Evolutionary conservation across 2,329 filamentous ascomycete genomes (phyloP), one percentile per base, ranked within the genome.

Genomic region (Talaromyces pinophilus): DNA sequence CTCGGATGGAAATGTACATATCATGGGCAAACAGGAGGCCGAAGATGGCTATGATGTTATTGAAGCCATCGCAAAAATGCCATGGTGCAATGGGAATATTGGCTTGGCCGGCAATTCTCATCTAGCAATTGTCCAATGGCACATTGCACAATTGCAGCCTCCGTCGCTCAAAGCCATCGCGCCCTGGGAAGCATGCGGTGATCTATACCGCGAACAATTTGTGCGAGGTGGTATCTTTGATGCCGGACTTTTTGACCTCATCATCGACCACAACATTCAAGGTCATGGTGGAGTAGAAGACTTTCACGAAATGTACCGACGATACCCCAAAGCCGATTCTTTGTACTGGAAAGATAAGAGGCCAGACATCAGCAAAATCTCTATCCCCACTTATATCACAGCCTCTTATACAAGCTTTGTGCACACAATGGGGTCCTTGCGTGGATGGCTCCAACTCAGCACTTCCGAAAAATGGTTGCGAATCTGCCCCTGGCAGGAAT

Each of bases 21-120:
- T 78, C 22, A 75, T 77, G 70, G 78, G 78, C 19, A 72, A 73
- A 2, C 77, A 79, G 66, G 79, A 80, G 15, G 77, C 72, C 28
- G 74, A 79, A 67, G 67, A 68, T 42, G 67, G 67, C 2, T 68
- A 68, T 19, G 67, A 46, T 46, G 44, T 46, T 19, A 46, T 46
- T 22, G 44, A 46, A 10, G 44, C 44, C 10, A 22, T 46, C 11
- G n/a, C 44, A 13, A 46, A 22, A 8, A 46, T 46, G 44, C 44
- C 44, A 22, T 46, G 44, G 44, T 46, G 44, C 19, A 46, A 46
- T 22, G 44, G 44, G 2, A 46, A 46, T 11, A 10, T 46, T 22
- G 44, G 44, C n/a, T 46, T 46, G 8, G 44, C 44, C 3, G 44
- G 44, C 7, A 46, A 46, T 46, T 46, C 44, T 11, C 44, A 46